Evolutionary conservation across 139 green algal species (phyloP), one percentile per base, ranked within the genome.

Genomic region (Tetratostichococcus sp.): DNA sequence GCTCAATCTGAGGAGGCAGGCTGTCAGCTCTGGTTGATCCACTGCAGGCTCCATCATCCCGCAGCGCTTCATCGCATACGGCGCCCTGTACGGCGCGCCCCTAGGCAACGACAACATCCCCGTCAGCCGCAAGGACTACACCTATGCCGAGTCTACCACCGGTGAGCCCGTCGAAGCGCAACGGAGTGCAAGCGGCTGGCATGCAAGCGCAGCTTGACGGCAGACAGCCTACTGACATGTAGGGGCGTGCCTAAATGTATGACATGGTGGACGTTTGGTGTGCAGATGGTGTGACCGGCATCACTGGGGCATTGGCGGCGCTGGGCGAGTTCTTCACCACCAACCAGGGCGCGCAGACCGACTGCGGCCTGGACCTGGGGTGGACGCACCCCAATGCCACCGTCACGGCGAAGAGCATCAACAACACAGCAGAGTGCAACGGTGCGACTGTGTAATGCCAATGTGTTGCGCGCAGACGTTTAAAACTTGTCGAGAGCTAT

Each of bases 41-140:
- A n/a, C n/a, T 50, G 19, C 43, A 32, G 34, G 30, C 35, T 32
- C 65, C 57, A 26, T 3, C 33, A 43, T 26, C 26, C 74, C 67
- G 34, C 26, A 79, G 26, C 14, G 26, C 0, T 66, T 80, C 73
- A 80, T 80, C 31, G 70, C 65, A 19, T 82, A 77, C 71, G 78
- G 78, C 62, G 65, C 73, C 21, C 33, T 83, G 39, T 83, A 71
- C 35, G 78, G 73, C 62, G 59, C 78, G 19, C 78, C 78, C 0
- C 65, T 83, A 33, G 3, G 72, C 16, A 57, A 83, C 67, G 78
- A 83, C 34, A 70, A 67, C 26, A 26, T 83, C 19, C 30, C 79
- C 16, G 19, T 62, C 5, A 35, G n/a, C 19, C 73, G 78, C 42
- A 69, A 69, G 21, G 78, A 83, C 43, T 83, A 75, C 73, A 83